Conservation (phyloP, 2,329 filamentous ascomycete species). For the Cladosporium austrohemisphaericum region DNA sequence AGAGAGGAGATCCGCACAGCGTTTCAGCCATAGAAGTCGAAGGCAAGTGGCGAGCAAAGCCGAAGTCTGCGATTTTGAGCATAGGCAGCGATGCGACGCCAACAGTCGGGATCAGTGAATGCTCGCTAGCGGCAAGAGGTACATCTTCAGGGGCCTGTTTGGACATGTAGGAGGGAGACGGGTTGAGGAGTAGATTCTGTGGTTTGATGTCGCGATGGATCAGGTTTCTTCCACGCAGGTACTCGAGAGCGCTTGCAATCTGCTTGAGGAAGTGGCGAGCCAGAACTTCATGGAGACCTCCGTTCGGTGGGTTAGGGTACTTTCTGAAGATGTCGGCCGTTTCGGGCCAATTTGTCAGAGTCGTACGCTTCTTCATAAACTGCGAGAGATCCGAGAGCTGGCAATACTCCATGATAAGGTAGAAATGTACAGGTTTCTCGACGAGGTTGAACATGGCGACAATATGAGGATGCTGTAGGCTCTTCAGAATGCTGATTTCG, state of each 20-base stretch:
- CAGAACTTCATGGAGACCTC: slow-evolving; percentile 94
- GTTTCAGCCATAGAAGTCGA: slow-evolving; percentile 91
- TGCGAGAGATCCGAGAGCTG: slow-evolving; percentile 89
- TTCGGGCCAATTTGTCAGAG: slow-evolving; percentile 71
- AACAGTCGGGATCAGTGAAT: slow-evolving; percentile 74
- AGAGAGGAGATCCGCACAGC: slow-evolving; percentile 90
- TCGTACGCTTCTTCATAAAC: slow-evolving; percentile 92
- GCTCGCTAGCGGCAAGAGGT: slow-evolving; percentile 73
- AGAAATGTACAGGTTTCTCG: slow-evolving; percentile 82
- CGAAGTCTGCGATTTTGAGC: slow-evolving; percentile 97
- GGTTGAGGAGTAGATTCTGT: slow-evolving; percentile 88
- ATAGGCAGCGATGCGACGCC: slow-evolving; percentile 85
- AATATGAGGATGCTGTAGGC: slow-evolving; percentile 91
- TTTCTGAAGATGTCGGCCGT: slow-evolving; percentile 89
- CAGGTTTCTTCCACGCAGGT: slow-evolving; percentile 77
- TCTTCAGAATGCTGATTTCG: slow-evolving; percentile 94
- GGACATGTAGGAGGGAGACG: slow-evolving; percentile 68
- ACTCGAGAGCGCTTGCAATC: slow-evolving; percentile 84
- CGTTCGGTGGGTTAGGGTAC: slow-evolving; percentile 77
- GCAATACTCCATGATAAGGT: slow-evolving; percentile 98
- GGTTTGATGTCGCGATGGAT: slow-evolving; percentile 98
- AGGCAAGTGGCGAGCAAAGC: slow-evolving; percentile 90
- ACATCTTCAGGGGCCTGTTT: slow-evolving; percentile 58
- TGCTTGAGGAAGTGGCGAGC: slow-evolving; percentile 95
- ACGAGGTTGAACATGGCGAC: slow-evolving; percentile 93